phyloP scores from a whole-genome alignment of 2,329 filamentous ascomycete genomes.

The Fusarium albidum region DNA sequence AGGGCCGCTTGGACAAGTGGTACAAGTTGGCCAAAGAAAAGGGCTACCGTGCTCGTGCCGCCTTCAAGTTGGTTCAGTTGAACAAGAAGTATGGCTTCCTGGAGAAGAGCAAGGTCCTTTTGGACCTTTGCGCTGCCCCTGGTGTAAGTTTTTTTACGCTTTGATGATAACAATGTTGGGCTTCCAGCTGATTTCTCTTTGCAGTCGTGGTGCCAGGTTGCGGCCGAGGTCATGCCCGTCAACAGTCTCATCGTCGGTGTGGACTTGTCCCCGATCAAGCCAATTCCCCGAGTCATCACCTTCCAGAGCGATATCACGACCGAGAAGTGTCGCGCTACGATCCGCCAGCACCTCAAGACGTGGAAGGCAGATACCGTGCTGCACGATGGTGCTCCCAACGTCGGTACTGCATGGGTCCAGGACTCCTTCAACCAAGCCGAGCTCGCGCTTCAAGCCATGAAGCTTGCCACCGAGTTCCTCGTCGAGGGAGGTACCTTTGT shows the following conservation, averaged over 20 bases:
- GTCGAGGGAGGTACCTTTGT: conserved; percentile 91
- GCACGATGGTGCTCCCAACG: conserved; percentile 97
- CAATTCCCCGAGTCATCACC: conserved; percentile 91
- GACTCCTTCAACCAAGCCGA: conserved; percentile 98
- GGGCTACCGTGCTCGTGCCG: conserved; percentile 92
- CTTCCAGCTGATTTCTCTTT: conserved; percentile 38
- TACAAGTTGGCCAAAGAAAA: conserved; percentile 99
- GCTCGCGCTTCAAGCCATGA: conserved; percentile 87
- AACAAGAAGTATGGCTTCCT: conserved; percentile 99
- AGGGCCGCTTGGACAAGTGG: conserved; percentile 98
- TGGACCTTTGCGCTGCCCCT: conserved; percentile 97
- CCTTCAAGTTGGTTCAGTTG: conserved; percentile 97
- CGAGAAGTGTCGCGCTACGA: conserved; percentile 91
- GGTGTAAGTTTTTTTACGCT: conserved; percentile 65
- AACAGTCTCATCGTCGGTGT: conserved; percentile 93
- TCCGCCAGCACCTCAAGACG: conserved; percentile 89
- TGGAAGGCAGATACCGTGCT: conserved; percentile 97
- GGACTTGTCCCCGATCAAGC: conserved; percentile 93
- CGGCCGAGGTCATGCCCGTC: conserved; percentile 91
- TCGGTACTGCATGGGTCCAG: conserved; percentile 97
- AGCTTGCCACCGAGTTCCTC: conserved; percentile 93
- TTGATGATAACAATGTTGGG: neutral
- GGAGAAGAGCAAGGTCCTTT: conserved; percentile 92
- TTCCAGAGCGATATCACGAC: conserved; percentile 99
- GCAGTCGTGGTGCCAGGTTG: conserved; percentile 94